A percentile compares a stretch with the other conserved stretches of the same genome.
Conservation (phyloP, 1,284 basidiomycete species). For the Ceratobasidium sp. region DNA sequence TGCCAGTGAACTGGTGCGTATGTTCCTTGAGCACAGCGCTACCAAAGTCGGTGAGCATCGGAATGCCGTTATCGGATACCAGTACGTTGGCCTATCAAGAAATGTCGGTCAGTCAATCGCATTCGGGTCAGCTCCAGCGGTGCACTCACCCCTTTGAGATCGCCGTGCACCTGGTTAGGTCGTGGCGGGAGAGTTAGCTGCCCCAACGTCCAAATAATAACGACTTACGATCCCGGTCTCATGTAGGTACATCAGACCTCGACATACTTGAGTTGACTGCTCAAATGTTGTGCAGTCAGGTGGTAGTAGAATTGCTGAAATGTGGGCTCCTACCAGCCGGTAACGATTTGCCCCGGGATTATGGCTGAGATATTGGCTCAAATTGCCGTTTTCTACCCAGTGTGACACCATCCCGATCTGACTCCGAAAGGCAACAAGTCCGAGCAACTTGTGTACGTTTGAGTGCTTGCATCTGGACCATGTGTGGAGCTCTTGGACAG, state of each 20-base stretch:
- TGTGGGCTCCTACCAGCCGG: neutral
- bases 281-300: neutral
- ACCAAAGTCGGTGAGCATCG: slow-evolving; percentile 13
- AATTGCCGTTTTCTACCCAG: slow-evolving; percentile 14
- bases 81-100: neutral
- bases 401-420: slow-evolving; percentile 2
- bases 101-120: neutral
- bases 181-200: too few relatives aligned
- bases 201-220: neutral
- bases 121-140: neutral
- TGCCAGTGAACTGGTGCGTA: neutral
- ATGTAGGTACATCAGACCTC: slow-evolving; percentile 4
- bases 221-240: slow-evolving; percentile 8
- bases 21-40: neutral
- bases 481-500: neutral
- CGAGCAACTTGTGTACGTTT: neutral
- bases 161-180: slow-evolving; percentile 8
- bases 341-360: slow-evolving; percentile 1
- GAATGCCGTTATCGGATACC: neutral
- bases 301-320: neutral
- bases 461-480: slow-evolving; percentile 26
- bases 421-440: neutral
- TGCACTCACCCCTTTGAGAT: slow-evolving; percentile 1
- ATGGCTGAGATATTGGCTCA: neutral
- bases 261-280: slow-evolving; percentile 5